Evolutionary conservation across 768 basidiomycete genomes (phyloP).

Genomic region (Leucogyrophana mollusca): DNA sequence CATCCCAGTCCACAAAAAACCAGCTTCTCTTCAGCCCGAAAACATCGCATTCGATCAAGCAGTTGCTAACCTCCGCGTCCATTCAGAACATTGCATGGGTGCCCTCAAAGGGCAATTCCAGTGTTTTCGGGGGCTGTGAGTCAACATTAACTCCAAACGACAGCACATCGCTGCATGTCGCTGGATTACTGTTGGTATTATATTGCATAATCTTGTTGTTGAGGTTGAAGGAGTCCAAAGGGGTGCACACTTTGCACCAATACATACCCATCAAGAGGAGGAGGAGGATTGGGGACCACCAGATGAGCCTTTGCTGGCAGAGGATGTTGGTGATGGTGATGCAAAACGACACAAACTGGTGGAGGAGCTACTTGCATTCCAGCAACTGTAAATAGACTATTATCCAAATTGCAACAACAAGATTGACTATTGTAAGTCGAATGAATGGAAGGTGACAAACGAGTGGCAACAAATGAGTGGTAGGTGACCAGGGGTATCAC

Average conservation of each 20-base stretch:
- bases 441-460: too few relatives aligned
- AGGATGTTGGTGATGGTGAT: neutral
- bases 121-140: slow-evolving; percentile 26
- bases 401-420: too few relatives aligned
- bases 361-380: slow-evolving; percentile 7
- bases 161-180: slow-evolving; percentile 24
- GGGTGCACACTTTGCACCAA: slow-evolving; percentile 2
- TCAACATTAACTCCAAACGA: slow-evolving; percentile 26
- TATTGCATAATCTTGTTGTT: slow-evolving; percentile 34
- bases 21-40: slow-evolving; percentile 21
- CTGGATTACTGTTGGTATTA: slow-evolving; percentile 34
- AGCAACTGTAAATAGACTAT: slow-evolving; percentile 5
- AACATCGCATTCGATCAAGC: slow-evolving; percentile 27
- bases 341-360: neutral
- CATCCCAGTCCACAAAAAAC: slow-evolving; percentile 30
- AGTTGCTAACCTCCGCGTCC: slow-evolving; percentile 26
- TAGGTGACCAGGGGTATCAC: too few relatives aligned
- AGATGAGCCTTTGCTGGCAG: neutral
- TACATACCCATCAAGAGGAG: slow-evolving; percentile 1
- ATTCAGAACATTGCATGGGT: slow-evolving; percentile 39
- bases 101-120: slow-evolving; percentile 34
- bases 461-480: too few relatives aligned
- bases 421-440: too few relatives aligned
- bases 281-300: slow-evolving; percentile 1
- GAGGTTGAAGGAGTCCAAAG: slow-evolving; percentile 27